These are phyloP conservation scores for Zostera marina DNA, from an alignment of 116 monocot species.

Conservation along the genomic window DNA sequence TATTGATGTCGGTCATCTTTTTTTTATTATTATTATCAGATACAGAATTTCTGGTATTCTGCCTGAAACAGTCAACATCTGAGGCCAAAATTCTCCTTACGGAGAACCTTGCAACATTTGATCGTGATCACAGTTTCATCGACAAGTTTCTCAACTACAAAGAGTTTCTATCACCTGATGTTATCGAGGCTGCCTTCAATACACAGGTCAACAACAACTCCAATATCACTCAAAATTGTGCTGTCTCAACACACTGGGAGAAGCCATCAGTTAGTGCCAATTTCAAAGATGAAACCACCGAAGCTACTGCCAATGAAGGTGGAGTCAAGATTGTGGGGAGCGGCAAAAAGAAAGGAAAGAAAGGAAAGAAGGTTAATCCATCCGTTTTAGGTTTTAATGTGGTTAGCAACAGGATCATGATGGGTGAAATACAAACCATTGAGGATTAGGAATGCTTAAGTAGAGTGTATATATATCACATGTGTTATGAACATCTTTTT, in stretches of 20 bases:
- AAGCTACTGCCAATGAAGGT: conserved; percentile 5
- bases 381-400: conserved; percentile 79
- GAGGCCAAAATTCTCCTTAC: conserved; percentile 75
- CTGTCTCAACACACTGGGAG: background rate
- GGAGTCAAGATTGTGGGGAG: conserved; percentile 12
- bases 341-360: conserved; percentile 81
- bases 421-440: conserved; percentile 74
- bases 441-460: conserved; percentile 32
- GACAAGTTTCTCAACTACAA: conserved; percentile 94
- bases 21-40: conserved; percentile 21
- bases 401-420: conserved; percentile 96
- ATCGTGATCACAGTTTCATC: conserved; percentile 61
- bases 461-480: conserved; percentile 12
- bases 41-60: conserved; percentile 83
- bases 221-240: background rate
- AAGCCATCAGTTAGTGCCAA: conserved; percentile 3
- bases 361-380: conserved; percentile 76
- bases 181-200: conserved; percentile 67
- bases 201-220: conserved; percentile 3
- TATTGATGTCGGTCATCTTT: background rate
- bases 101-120: conserved; percentile 71
- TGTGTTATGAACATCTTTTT: conserved; percentile 3
- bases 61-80: conserved; percentile 51
- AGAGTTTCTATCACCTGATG: conserved; percentile 58
- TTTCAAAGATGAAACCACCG: background rate